These are phyloP conservation scores for Ceratonia siliqua DNA, from an alignment of 306 rosid genomes.

Conservation along the genomic window DNA sequence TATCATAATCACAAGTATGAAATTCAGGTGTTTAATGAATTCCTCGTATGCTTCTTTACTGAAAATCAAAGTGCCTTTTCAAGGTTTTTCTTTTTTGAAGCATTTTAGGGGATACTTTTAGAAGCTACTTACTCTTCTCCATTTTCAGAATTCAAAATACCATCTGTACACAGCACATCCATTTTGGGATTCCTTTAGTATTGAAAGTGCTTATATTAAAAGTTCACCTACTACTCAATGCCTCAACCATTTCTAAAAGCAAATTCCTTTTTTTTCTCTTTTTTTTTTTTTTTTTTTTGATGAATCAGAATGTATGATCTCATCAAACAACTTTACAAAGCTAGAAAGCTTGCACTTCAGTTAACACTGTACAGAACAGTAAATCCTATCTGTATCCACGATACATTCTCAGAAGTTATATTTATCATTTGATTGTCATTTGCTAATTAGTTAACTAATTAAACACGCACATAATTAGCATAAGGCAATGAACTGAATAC, in stretches of 20 bases:
- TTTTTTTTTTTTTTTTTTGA: neutral
- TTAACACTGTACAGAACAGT: too few species aligned
- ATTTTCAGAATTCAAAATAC: neutral
- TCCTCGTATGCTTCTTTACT: neutral
- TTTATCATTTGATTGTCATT: neutral
- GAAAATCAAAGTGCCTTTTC: too few species aligned
- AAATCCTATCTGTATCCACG: too few species aligned
- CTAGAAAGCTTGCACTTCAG: too few species aligned
- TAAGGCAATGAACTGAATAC: conserved; percentile 24
- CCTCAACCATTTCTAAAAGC: neutral
- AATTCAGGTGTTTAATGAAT: too few species aligned
- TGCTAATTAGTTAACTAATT: neutral
- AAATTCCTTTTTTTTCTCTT: too few species aligned
- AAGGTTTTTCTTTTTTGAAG: neutral
- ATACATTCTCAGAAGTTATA: neutral
- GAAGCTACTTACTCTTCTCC: neutral
- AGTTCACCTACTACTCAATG: neutral
- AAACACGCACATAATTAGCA: neutral
- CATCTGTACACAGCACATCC: neutral
- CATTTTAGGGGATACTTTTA: neutral
- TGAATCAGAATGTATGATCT: too few species aligned
- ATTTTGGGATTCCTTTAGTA: neutral
- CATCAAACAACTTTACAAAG: neutral
- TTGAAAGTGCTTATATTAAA: neutral
- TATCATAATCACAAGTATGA: neutral